Conservation (phyloP, 345 rosid species). For the Boechera retrofracta region DNA sequence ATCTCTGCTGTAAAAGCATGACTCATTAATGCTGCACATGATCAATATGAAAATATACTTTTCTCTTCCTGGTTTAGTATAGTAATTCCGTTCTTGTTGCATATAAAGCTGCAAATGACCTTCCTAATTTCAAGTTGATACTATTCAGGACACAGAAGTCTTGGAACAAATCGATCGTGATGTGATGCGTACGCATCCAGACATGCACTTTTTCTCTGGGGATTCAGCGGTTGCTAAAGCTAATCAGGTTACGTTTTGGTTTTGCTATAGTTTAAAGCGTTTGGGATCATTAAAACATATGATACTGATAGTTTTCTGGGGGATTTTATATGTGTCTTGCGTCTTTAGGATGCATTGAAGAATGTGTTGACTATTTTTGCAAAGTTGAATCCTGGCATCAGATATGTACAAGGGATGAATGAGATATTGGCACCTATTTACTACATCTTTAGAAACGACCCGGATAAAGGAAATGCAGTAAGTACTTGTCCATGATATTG, state of each 20-base stretch:
- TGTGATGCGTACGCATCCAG: conserved; percentile 97
- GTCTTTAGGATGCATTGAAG: conserved; percentile 81
- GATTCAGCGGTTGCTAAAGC: conserved; percentile 76
- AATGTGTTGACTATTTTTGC: conserved; percentile 79
- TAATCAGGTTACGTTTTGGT: conserved; percentile 67
- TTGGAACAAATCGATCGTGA: conserved; percentile 96
- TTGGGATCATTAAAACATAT: conserved; percentile 18
- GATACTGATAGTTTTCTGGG: neutral
- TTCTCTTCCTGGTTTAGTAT: conserved; percentile 20
- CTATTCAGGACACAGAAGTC: conserved; percentile 78
- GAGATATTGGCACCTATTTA: conserved; percentile 91
- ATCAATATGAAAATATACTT: neutral
- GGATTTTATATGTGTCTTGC: conserved; percentile 12
- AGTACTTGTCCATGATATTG: conserved; percentile 37
- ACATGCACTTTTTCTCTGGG: conserved; percentile 91
- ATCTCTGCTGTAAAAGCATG: neutral
- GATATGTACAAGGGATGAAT: conserved; percentile 99
- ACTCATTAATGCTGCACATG: neutral
- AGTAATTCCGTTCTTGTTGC: neutral
- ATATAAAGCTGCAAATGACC: conserved; percentile 23
- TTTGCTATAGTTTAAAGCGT: conserved; percentile 10
- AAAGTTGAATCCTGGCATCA: conserved; percentile 94
- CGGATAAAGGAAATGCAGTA: conserved; percentile 80
- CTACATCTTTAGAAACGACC: conserved; percentile 84
- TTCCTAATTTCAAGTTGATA: conserved; percentile 27